Evolutionary conservation across 306 rosid species (phyloP).

Genomic region (Mucuna pruriens): DNA sequence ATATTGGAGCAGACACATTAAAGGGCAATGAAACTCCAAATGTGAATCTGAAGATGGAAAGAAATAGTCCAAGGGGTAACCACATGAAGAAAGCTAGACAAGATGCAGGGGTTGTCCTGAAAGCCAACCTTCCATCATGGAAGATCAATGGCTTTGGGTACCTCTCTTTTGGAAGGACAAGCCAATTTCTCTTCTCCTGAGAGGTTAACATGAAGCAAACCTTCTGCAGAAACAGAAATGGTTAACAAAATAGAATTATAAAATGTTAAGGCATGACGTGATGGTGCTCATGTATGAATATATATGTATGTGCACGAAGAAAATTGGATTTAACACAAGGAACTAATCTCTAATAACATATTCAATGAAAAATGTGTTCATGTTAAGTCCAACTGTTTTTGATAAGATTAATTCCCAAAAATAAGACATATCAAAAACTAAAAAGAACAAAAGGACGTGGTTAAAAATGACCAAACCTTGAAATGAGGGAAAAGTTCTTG

Average conservation of each 20-base stretch:
- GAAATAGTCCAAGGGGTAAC: constrained; percentile 62
- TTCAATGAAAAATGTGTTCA: too few relatives aligned
- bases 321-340: too few relatives aligned
- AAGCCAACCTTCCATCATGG: constrained; percentile 84
- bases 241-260: neutral
- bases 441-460: too few relatives aligned
- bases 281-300: neutral
- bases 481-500: constrained; percentile 47
- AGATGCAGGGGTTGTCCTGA: constrained; percentile 57
- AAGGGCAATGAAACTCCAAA: constrained; percentile 47
- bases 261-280: too few relatives aligned
- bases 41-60: constrained; percentile 50
- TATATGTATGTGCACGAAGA: neutral
- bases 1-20: constrained; percentile 52
- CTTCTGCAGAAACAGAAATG: constrained; percentile 42
- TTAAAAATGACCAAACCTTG: constrained; percentile 49
- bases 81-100: constrained; percentile 62
- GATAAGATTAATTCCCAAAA: too few relatives aligned
- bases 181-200: constrained; percentile 65
- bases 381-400: too few relatives aligned
- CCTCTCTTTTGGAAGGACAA: constrained; percentile 55
- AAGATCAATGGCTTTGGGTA: constrained; percentile 67
- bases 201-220: constrained; percentile 47
- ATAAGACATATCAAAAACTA: too few relatives aligned
- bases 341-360: too few relatives aligned